Evolutionary conservation across 495 filamentous ascomycete species (phyloP), one percentile per base, ranked within the genome.

Genomic region (Cudoniella acicularis): DNA sequence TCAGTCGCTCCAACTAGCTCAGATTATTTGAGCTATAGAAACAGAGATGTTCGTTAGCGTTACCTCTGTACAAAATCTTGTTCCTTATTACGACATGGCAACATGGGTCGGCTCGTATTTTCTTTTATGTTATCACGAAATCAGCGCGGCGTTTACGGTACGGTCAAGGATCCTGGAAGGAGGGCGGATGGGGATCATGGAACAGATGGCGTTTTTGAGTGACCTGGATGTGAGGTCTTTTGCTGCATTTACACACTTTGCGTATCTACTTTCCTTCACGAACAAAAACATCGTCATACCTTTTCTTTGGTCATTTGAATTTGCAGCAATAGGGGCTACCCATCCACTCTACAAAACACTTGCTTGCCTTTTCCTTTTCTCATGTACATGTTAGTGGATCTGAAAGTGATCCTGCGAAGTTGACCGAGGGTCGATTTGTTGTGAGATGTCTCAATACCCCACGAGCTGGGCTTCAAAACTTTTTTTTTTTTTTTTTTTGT

Each of bases 221-320:
- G 47, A 24, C 21, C 17, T 24, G 23, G 51, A 4, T 36, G 40
- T 13, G 20, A 16, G 17, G 18, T n/a, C 49, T 41, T 63, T 43
- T 63, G 60, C 52, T 60, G 57, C 62, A 64, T 64, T 64, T 64
- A 64, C 57, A 60, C 47, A 59, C 51, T 41, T 26, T 23, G 51
- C 52, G 54, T 56, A 24, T 24, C 49, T 49, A 42, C 24, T 47
- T 43, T 45, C 43, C 54, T 17, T 47, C 43, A n/a, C 13, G 16
- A 21, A 47, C 13, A n/a, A 9, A 47, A 47, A 47, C 43, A 47
- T 47, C 17, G n/a, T 47, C n/a, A 9, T 47, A 17, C 20, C 8
- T 53, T 48, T 18, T 27, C 2, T 20, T 53, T 18, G 16, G 2
- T 24, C 21, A 24, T 8, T 21, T 24, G 2, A n/a, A 6, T 25